Conservation (phyloP, 345 rosid species). For the Hibiscus tridactylites region DNA sequence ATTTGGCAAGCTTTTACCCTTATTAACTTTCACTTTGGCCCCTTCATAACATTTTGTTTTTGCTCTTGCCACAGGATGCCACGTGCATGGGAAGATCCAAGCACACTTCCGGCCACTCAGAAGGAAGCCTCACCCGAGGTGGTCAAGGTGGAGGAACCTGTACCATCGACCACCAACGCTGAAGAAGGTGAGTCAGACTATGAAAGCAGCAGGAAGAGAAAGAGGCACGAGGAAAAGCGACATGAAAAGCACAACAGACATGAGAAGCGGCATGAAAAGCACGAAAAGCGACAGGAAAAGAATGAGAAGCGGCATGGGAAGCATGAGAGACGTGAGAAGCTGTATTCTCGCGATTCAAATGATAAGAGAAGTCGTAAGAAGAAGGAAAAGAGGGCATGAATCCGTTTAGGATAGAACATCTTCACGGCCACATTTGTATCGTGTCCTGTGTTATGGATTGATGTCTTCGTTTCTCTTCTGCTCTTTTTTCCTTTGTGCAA, state of each 20-base stretch:
- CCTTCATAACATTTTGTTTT: not conserved
- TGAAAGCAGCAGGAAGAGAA: slow-evolving; percentile 46
- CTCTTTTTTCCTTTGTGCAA: not conserved
- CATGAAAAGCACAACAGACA: slow-evolving; percentile 33
- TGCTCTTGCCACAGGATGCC: slow-evolving; percentile 43
- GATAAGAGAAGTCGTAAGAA: slow-evolving; percentile 48
- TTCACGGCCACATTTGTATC: not conserved
- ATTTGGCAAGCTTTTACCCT: not conserved
- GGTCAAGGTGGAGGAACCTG: slow-evolving; percentile 20
- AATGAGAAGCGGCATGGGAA: slow-evolving; percentile 41
- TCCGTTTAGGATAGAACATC: slow-evolving; percentile 29
- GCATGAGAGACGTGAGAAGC: slow-evolving; percentile 30
- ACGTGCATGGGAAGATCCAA: slow-evolving; percentile 89
- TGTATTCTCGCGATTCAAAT: slow-evolving; percentile 40
- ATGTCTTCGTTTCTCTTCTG: not conserved
- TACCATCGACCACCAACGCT: slow-evolving; percentile 23
- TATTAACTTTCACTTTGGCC: not conserved
- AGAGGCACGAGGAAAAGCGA: slow-evolving; percentile 56
- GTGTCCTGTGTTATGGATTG: not conserved
- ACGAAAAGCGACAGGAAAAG: slow-evolving; percentile 37
- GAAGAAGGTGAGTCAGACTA: slow-evolving; percentile 39
- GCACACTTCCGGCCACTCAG: slow-evolving; percentile 38
- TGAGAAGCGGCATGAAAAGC: slow-evolving; percentile 31
- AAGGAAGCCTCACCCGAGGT: slow-evolving; percentile 30
- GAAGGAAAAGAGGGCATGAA: slow-evolving; percentile 56